A percentile compares a stretch with the other conserved stretches of the same genome.
Conservation (phyloP, 345 rosid species). For the Boechera divaricarpa region DNA sequence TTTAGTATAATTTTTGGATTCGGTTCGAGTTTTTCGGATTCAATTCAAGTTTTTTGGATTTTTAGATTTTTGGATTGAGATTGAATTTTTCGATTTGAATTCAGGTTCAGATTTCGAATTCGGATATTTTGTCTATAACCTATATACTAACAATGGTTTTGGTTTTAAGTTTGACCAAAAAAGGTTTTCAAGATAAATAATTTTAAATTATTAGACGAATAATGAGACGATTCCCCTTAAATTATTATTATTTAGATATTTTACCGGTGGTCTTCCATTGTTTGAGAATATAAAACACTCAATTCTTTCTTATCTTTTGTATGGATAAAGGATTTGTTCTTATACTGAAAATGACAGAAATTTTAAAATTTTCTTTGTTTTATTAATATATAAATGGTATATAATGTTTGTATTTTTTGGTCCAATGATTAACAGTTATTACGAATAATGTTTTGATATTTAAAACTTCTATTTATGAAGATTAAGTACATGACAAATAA, state of each 20-base stretch:
- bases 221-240: constrained; percentile 21
- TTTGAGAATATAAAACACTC: constrained; percentile 6
- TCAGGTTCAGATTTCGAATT: too few relatives aligned
- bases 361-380: neutral
- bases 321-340: constrained; percentile 26
- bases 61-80: too few relatives aligned
- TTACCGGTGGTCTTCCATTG: constrained; percentile 15
- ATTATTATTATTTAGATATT: constrained; percentile 29
- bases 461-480: neutral
- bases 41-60: too few relatives aligned
- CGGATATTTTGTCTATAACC: too few relatives aligned
- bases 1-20: too few relatives aligned
- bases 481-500: neutral
- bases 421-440: constrained; percentile 2
- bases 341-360: constrained; percentile 33
- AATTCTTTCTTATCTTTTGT: constrained; percentile 25
- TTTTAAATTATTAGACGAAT: neutral
- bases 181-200: neutral
- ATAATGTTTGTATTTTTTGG: constrained; percentile 2
- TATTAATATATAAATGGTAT: neutral
- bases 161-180: constrained; percentile 31
- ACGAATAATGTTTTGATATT: neutral
- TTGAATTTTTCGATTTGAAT: too few relatives aligned
- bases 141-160: neutral
- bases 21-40: too few relatives aligned